Evolutionary conservation across 805 yeast genomes (phyloP), one percentile per base, ranked within the genome.

Genomic region (Yamadazyma phyllophila): DNA sequence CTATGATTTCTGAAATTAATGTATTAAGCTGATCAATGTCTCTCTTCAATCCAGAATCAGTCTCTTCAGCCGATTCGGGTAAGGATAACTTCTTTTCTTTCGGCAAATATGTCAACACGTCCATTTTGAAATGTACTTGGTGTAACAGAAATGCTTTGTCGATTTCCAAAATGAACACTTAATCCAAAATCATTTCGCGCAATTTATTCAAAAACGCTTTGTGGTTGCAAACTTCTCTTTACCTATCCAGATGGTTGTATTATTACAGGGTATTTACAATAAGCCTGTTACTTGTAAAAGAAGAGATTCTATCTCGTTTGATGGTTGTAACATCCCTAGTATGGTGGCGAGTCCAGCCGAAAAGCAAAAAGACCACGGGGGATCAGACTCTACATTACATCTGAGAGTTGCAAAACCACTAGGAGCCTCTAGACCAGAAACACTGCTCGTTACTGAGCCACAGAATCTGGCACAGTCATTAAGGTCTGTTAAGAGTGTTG

Each of bases 11-110:
- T 3, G 56, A 41, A 12, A 67, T 60, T 37, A 72, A 55, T 3
- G 62, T 59, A 50, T 70, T 72, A 48, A 72, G 53, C 50, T 71
- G 76, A 43, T 67, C 69, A 27, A 77, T 58, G 45, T 80, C 83
- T 12, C 56, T 55, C 47, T 67, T 60, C 40, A 70, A 53, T 36
- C 59, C 58, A 2, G 73, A 67, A 7, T 54, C 57, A 12, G 52
- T 39, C 7, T 41, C 39, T 1, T 48, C 60, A 3, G 43, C 49
- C 11, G 55, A 57, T 1, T 49, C 46, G 5, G 63, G 59, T 14
- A 60, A 30, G 24, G 41, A 39, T 26, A 67, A 32, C 45, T 53
- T 56, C 52, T 63, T 65, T 32, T 60, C 51, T 44, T 62, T 65
- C 41, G 58, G 51, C 39, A 64, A 65, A 51, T 66, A 67, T 13